Base-by-base conservation (phyloP, 768 basidiomycete genomes). In the Roridomyces roridus region DNA sequence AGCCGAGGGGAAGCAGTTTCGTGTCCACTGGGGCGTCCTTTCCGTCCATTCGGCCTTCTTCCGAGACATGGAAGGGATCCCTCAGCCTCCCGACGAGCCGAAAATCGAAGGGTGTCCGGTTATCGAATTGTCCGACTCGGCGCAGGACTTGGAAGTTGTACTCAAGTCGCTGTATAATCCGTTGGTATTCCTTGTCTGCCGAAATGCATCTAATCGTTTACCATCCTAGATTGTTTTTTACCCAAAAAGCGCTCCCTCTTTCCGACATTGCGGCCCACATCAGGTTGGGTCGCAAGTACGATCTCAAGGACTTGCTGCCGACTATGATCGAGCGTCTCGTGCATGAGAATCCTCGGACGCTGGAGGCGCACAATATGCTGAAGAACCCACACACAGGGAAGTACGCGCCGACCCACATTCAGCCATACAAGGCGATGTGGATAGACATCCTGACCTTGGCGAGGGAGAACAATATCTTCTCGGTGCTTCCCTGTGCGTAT, bases 401-500 rank as follows among this genome's bases (percentile, higher is more conserved):
- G 1, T 48, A 56, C n/a, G 21, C 44, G 3, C 48, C 59, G 23
- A 52, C 48, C 6, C 49, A 49, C 15, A 52, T 61, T 20, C 14
- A 40, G 1, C 17, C 37, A 45, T 37, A 47, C 15, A 54, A 45
- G 24, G 59, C 53, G 20, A 9, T 56, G 6, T 12, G 41, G 1
- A 47, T 47, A 10, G 59, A 60, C 35, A 56, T 46, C 17, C 51
- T 60, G 25, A 49, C 55, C 5, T 29, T 61, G 17, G 55, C 60
- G 15, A 41, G 60, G 40, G 60, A 52, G 36, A 52, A 29, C 35
- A 48, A 57, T 46, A 5, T 61, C 5, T 34, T 48, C 29, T 24
- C 49, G 5, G 46, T 61, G 2, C 41, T 61, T 15, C 60, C 60
- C 8, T 61, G 51, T 15, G 60, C 60, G 6, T 61, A 57, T 36